phyloP scores from a whole-genome alignment of 768 basidiomycete species.

The Leccinellum rugosiceps region DNA sequence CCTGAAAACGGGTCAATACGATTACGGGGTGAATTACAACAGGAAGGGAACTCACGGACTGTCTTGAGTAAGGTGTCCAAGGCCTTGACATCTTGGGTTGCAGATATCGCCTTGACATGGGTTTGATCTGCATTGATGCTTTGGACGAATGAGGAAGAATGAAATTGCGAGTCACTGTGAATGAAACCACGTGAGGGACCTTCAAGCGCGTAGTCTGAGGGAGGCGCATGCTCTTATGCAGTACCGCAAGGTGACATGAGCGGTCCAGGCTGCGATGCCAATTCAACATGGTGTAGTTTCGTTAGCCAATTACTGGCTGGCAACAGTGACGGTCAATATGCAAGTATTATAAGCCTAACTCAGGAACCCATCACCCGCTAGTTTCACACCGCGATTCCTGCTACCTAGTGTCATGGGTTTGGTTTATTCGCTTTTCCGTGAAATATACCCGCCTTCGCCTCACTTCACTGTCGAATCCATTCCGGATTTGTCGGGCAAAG shows the following conservation, averaged over 20 bases:
- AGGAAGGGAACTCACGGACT: conserved; percentile 47
- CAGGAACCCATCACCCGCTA: no score
- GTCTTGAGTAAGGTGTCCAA: conserved; percentile 55
- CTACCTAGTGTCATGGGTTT: conserved; percentile 4
- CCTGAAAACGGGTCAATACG: conserved; percentile 31
- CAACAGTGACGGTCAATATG: no score
- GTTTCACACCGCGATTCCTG: no score
- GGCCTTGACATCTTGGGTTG: conserved; percentile 54
- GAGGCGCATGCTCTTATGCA: no score
- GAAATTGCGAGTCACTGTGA: not conserved
- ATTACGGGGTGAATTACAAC: not conserved
- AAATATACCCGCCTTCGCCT: not conserved
- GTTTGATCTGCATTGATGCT: conserved; percentile 4
- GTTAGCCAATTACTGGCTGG: no score
- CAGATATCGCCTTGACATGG: conserved; percentile 34
- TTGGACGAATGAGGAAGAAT: not conserved
- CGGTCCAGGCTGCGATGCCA: not conserved
- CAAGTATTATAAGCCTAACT: no score
- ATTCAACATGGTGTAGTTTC: not conserved
- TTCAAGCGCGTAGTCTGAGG: not conserved
- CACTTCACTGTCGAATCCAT: conserved; percentile 1
- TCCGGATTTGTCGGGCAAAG: conserved; percentile 12
- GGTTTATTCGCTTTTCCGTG: not conserved
- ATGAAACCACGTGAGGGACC: not conserved
- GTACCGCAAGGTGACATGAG: not conserved